These are phyloP conservation scores for Acaromyces ingoldii DNA, from an alignment of 1,284 basidiomycete genomes.

Conservation along the genomic window DNA sequence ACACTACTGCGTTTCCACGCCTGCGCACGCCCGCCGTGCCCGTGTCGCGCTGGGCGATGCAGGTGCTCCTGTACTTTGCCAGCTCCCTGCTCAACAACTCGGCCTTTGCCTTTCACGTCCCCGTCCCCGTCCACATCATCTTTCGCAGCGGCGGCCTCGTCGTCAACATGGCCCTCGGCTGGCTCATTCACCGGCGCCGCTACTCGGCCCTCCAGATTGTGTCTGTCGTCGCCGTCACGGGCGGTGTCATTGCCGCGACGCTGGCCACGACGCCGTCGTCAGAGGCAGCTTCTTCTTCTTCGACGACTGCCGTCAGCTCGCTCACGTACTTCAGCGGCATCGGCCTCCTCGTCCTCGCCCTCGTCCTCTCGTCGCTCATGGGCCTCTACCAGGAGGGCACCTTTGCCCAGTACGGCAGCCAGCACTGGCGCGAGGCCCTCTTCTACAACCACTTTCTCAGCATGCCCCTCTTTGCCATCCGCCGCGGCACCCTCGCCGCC, in stretches of 20 bases:
- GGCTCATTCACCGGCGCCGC: conserved; percentile 56
- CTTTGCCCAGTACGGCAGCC: conserved; percentile 62
- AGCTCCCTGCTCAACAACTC: conserved; percentile 84
- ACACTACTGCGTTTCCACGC: not conserved
- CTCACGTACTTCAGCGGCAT: conserved; percentile 67
- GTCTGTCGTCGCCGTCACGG: conserved; percentile 73
- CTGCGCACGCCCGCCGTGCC: conserved; percentile 57
- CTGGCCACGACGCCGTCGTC: conserved; percentile 61
- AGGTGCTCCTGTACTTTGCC: conserved; percentile 75
- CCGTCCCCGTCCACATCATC: conserved; percentile 89
- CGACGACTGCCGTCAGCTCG: conserved; percentile 39
- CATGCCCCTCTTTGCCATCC: conserved; percentile 63
- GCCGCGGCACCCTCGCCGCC: conserved; percentile 1
- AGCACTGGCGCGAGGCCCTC: conserved; percentile 81
- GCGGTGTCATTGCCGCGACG: conserved; percentile 77
- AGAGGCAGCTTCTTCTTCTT: conserved; percentile 12
- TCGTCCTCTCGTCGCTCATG: conserved; percentile 74
- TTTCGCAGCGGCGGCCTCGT: conserved; percentile 85
- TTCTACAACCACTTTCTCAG: conserved; percentile 70
- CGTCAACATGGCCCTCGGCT: conserved; percentile 72
- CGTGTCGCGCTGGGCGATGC: conserved; percentile 67
- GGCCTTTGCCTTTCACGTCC: conserved; percentile 76
- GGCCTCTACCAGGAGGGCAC: conserved; percentile 82
- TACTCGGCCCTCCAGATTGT: conserved; percentile 35
- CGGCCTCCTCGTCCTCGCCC: conserved; percentile 66